Evolutionary conservation across 2,329 filamentous ascomycete genomes (phyloP).

Genomic region (Escovopsis sp.): DNA sequence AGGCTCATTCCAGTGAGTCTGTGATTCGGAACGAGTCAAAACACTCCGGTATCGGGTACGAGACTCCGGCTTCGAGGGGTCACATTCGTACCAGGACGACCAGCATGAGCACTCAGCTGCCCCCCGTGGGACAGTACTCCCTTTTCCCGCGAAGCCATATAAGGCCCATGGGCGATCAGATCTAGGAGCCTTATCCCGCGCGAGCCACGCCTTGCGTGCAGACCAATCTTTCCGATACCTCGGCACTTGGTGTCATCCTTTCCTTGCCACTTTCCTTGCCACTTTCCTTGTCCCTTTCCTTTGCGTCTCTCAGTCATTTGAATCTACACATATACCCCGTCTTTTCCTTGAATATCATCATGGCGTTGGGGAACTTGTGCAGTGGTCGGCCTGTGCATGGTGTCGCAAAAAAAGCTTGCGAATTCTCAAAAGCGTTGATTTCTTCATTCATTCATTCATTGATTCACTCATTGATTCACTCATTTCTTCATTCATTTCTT

Average conservation of each 20-base stretch:
- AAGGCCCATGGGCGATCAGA: constrained; percentile 18
- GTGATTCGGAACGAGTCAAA: constrained; percentile 17
- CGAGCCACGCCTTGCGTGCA: neutral
- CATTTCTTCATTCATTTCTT: no score
- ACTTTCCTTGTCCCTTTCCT: no score
- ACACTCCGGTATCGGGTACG: neutral
- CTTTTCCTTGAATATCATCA: constrained; percentile 3
- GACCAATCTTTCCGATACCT: neutral
- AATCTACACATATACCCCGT: neutral
- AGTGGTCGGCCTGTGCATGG: neutral
- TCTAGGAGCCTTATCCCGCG: constrained; percentile 10
- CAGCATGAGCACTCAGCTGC: constrained; percentile 26
- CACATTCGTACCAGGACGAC: constrained; percentile 31
- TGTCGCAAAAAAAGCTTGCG: no score
- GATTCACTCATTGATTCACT: no score
- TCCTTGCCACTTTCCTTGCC: no score
- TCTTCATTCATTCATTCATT: neutral
- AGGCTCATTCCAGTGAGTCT: constrained; percentile 24
- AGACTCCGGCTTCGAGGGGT: constrained; percentile 9
- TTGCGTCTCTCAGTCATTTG: no score
- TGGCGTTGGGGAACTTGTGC: constrained; percentile 1
- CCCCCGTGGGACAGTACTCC: constrained; percentile 32
- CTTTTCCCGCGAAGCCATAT: constrained; percentile 27
- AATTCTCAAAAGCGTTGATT: neutral
- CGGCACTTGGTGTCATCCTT: neutral